Evolutionary conservation across 164 flowering plant genomes (phyloP).

Genomic region (Stephania yunnanensis): DNA sequence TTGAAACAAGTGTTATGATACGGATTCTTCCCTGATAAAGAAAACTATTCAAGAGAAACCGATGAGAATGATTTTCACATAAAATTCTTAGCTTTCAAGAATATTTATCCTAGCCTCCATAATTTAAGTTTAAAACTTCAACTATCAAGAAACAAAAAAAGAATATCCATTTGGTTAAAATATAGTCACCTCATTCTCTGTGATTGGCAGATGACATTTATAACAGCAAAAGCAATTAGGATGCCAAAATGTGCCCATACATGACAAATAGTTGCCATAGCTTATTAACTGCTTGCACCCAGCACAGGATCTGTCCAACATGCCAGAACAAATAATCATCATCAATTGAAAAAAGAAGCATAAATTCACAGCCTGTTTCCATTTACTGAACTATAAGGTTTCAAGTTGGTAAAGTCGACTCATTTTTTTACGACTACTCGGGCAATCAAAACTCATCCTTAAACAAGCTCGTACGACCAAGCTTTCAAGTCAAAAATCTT

Average conservation of each 20-base stretch:
- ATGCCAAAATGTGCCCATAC: slow-evolving; percentile 81
- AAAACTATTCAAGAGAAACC: slow-evolving; percentile 58
- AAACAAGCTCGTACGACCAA: no score
- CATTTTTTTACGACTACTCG: no score
- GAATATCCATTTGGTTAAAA: background rate
- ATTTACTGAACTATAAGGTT: no score
- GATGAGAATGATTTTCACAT: slow-evolving; percentile 12
- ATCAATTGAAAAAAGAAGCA: no score
- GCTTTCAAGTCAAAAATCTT: no score
- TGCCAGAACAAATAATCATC: no score
- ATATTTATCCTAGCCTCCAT: no score
- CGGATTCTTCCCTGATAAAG: slow-evolving; percentile 78
- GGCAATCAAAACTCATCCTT: no score
- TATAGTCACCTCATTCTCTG: slow-evolving; percentile 72
- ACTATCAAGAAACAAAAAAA: no score
- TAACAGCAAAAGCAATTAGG: slow-evolving; percentile 81
- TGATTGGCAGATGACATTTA: slow-evolving; percentile 60
- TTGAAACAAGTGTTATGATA: slow-evolving; percentile 89
- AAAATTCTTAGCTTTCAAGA: background rate
- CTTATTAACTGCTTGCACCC: slow-evolving; percentile 79
- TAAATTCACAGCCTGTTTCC: no score
- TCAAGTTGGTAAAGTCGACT: no score
- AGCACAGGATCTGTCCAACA: slow-evolving; percentile 53
- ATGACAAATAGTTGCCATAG: slow-evolving; percentile 69
- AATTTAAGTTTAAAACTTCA: no score